phyloP scores from a whole-genome alignment of 495 filamentous ascomycete genomes.

The Letharia lupina region DNA sequence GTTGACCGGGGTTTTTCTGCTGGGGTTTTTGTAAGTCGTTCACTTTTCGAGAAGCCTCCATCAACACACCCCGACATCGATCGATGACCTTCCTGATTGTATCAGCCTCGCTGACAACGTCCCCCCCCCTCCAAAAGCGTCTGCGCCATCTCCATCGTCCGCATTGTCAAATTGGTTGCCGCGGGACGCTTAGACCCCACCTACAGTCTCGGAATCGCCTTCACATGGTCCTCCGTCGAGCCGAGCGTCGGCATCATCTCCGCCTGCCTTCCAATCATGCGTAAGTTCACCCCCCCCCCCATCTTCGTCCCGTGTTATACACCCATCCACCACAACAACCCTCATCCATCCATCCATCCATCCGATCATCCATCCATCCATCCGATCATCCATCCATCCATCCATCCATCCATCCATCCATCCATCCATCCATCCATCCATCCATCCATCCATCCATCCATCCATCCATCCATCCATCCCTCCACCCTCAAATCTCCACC shows the following conservation, averaged over 20 bases:
- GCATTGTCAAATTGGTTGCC: slow-evolving; percentile 19
- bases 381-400: background rate
- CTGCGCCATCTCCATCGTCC: slow-evolving; percentile 26
- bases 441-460: background rate
- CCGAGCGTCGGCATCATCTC: slow-evolving; percentile 38
- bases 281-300: background rate
- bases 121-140: slow-evolving; percentile 16
- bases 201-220: slow-evolving; percentile 29
- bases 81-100: background rate
- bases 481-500: too few species aligned
- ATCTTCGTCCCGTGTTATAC: background rate
- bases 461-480: background rate
- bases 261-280: slow-evolving; percentile 34
- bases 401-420: background rate
- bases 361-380: background rate
- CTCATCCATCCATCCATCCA: background rate
- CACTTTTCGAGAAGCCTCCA: background rate
- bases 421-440: background rate
- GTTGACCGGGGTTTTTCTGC: slow-evolving; percentile 30
- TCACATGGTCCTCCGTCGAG: slow-evolving; percentile 39
- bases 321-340: background rate
- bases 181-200: slow-evolving; percentile 23
- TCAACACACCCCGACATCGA: background rate
- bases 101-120: slow-evolving; percentile 3
- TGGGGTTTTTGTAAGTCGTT: slow-evolving; percentile 32